phyloP scores from a whole-genome alignment of 495 filamentous ascomycete species.

The Lophium mytilinum region DNA sequence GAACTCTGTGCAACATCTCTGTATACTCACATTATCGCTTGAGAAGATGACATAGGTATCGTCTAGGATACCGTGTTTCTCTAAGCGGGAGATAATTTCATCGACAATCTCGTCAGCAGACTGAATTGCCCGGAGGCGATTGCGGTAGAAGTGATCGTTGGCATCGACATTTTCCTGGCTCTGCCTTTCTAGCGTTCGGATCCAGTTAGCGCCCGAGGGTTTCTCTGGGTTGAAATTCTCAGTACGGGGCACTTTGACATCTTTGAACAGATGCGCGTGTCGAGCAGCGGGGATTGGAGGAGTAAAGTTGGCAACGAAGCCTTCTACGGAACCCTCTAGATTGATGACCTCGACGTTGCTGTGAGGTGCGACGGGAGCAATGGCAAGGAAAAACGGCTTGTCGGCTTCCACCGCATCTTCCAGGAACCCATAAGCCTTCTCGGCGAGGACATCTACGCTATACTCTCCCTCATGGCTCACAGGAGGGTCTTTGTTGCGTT shows the following conservation, averaged over 20 bases:
- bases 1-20: too few species aligned
- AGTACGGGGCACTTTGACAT: slow-evolving; percentile 43
- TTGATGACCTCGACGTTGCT: slow-evolving; percentile 43
- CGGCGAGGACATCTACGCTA: slow-evolving; percentile 52
- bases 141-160: slow-evolving; percentile 61
- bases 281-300: slow-evolving; percentile 24
- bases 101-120: slow-evolving; percentile 65
- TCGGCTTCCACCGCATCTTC: slow-evolving; percentile 47
- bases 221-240: slow-evolving; percentile 39
- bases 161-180: slow-evolving; percentile 49
- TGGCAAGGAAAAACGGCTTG: slow-evolving; percentile 58
- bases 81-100: slow-evolving; percentile 44
- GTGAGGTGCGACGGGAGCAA: slow-evolving; percentile 62
- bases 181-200: slow-evolving; percentile 45
- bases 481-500: slow-evolving; percentile 49
- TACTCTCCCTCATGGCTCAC: slow-evolving; percentile 37
- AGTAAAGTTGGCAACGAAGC: slow-evolving; percentile 12
- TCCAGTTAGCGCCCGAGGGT: slow-evolving; percentile 55
- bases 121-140: slow-evolving; percentile 55
- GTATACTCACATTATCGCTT: slow-evolving; percentile 46
- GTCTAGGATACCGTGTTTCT: slow-evolving; percentile 46
- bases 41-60: slow-evolving; percentile 68
- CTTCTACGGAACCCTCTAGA: slow-evolving; percentile 15
- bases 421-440: slow-evolving; percentile 57
- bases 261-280: slow-evolving; percentile 43